Percentiles rank a stretch among this genome's conserved stretches.
phyloP scores from a whole-genome alignment of 257 asterid species.

The Galeopsis tetrahit region DNA sequence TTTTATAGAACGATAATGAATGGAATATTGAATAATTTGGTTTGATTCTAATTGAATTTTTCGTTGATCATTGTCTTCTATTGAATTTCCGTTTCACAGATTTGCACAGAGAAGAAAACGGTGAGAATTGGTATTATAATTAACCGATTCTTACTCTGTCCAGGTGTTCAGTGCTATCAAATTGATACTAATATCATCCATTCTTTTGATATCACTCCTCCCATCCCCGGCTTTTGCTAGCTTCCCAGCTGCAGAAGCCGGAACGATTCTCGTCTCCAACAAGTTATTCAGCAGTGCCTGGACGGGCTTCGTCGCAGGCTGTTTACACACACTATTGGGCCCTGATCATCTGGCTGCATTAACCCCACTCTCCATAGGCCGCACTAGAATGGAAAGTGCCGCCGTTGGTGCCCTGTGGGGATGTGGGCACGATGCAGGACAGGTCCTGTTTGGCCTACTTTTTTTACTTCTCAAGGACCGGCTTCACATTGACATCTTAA shows the following conservation, averaged over 20 bases:
- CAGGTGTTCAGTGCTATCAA: constrained; percentile 65
- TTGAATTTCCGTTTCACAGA: constrained; percentile 39
- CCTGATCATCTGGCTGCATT: constrained; percentile 98
- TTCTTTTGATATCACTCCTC: constrained; percentile 54
- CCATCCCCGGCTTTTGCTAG: constrained; percentile 82
- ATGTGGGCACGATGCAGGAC: constrained; percentile 96
- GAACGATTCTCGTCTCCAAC: constrained; percentile 45
- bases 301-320: constrained; percentile 97
- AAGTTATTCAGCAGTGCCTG: constrained; percentile 84
- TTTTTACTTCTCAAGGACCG: constrained; percentile 81
- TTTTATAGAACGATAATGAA: too few species aligned
- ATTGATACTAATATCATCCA: constrained; percentile 56
- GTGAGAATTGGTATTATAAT: neutral
- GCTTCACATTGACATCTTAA: constrained; percentile 82
- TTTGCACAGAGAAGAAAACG: constrained; percentile 87
- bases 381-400: constrained; percentile 81
- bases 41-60: neutral
- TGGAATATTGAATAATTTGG: neutral
- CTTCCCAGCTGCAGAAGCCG: constrained; percentile 52
- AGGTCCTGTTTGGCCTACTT: constrained; percentile 72
- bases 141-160: constrained; percentile 14
- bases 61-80: neutral
- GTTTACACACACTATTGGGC: constrained; percentile 94
- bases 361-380: constrained; percentile 95
- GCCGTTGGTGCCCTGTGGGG: constrained; percentile 99